Conservation (phyloP, 768 basidiomycete species). For the Coprinopsis marcescibilis region DNA sequence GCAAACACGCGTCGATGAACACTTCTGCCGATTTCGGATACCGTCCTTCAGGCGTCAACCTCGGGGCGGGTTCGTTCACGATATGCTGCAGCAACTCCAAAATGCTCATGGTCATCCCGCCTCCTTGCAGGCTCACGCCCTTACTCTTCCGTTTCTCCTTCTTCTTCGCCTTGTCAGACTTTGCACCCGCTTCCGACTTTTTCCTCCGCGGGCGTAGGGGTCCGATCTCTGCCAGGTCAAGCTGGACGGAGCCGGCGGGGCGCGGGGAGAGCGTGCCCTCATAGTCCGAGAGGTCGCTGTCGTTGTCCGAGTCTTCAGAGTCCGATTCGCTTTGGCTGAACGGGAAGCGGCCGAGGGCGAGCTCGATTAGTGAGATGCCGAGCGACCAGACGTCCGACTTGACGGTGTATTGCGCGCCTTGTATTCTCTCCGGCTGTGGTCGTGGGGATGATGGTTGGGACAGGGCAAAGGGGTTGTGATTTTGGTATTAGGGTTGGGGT, state of each 20-base stretch:
- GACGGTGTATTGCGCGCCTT: slow-evolving; percentile 96
- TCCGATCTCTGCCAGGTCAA: slow-evolving; percentile 23
- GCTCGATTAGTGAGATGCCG: slow-evolving; percentile 94
- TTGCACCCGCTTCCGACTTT: slow-evolving; percentile 38
- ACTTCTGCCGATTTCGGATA: slow-evolving; percentile 68
- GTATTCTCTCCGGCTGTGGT: slow-evolving; percentile 93
- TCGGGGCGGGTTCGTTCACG: slow-evolving; percentile 96
- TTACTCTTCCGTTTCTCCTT: slow-evolving; percentile 84
- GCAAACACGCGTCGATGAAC: slow-evolving; percentile 86
- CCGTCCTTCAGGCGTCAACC: slow-evolving; percentile 66
- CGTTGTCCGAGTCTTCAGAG: slow-evolving; percentile 43
- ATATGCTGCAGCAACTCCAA: slow-evolving; percentile 96
- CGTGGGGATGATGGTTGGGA: slow-evolving; percentile 5
- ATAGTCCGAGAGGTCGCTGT: slow-evolving; percentile 51
- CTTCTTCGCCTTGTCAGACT: slow-evolving; percentile 32
- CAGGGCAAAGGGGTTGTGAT: no score
- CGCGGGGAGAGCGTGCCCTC: slow-evolving; percentile 76
- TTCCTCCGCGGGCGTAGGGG: slow-evolving; percentile 25
- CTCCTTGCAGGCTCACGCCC: slow-evolving; percentile 90
- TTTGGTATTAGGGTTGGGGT: no score
- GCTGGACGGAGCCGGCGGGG: slow-evolving; percentile 50
- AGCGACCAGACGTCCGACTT: slow-evolving; percentile 99
- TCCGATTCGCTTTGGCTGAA: slow-evolving; percentile 84
- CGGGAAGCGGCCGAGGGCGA: slow-evolving; percentile 95
- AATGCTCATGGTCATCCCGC: slow-evolving; percentile 97